phyloP scores from a whole-genome alignment of 2,329 filamentous ascomycete genomes.

The Epichloe typhina region DNA sequence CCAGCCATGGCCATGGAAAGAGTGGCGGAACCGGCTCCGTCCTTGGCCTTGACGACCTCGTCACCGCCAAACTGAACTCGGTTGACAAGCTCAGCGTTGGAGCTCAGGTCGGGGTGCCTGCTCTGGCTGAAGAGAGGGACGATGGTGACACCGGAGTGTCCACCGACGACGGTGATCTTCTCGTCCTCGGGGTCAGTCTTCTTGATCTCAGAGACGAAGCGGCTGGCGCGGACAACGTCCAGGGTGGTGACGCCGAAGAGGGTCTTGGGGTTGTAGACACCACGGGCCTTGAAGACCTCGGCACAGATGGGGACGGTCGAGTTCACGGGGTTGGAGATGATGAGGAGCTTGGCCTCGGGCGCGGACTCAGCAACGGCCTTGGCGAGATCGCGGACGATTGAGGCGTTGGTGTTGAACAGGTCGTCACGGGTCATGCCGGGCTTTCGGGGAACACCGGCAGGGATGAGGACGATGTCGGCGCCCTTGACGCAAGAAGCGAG shows the following conservation, averaged over 20 bases:
- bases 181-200: constrained; percentile 78
- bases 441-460: constrained; percentile 93
- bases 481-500: constrained; percentile 71
- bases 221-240: constrained; percentile 91
- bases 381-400: constrained; percentile 95
- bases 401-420: constrained; percentile 99
- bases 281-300: constrained; percentile 89
- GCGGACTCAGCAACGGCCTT: constrained; percentile 82
- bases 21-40: constrained; percentile 89
- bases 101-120: constrained; percentile 69
- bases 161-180: constrained; percentile 91
- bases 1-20: constrained; percentile 98
- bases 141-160: constrained; percentile 96
- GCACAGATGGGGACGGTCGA: constrained; percentile 95
- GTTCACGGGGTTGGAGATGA: constrained; percentile 99
- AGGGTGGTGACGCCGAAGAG: constrained; percentile 99
- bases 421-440: constrained; percentile 99
- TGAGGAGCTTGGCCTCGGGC: constrained; percentile 86
- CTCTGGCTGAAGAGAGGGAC: constrained; percentile 95
- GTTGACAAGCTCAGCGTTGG: constrained; percentile 69
- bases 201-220: constrained; percentile 96
- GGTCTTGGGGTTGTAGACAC: constrained; percentile 98
- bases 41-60: constrained; percentile 98
- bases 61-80: constrained; percentile 98
- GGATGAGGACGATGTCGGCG: constrained; percentile 90